phyloP scores from a whole-genome alignment of 495 filamentous ascomycete genomes.

The Penicillium taxi region DNA sequence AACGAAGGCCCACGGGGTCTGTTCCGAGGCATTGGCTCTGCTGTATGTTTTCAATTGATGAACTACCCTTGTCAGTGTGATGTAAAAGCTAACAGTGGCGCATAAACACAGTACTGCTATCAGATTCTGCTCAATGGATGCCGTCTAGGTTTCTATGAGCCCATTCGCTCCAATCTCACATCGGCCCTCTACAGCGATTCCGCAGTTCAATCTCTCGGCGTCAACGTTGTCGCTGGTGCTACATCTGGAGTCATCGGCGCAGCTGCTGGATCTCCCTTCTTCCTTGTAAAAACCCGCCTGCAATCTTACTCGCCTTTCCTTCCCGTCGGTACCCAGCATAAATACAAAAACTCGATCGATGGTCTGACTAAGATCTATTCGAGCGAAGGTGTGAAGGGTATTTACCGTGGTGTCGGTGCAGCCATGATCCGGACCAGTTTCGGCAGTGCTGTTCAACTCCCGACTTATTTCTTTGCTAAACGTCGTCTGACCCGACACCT shows the following conservation, averaged over 20 bases:
- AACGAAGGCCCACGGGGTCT: slow-evolving; percentile 86
- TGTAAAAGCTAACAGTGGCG: slow-evolving; percentile 2
- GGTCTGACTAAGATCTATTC: slow-evolving; percentile 71
- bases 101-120: slow-evolving; percentile 70
- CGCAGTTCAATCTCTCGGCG: slow-evolving; percentile 66
- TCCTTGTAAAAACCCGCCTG: slow-evolving; percentile 94
- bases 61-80: background rate
- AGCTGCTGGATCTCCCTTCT: slow-evolving; percentile 87
- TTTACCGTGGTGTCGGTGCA: slow-evolving; percentile 84
- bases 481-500: slow-evolving; percentile 68
- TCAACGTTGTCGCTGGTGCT: slow-evolving; percentile 91
- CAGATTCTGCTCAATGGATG: slow-evolving; percentile 95
- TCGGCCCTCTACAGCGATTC: slow-evolving; percentile 60
- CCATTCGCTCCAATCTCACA: slow-evolving; percentile 64
- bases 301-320: slow-evolving; percentile 93
- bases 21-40: slow-evolving; percentile 82
- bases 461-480: slow-evolving; percentile 98
- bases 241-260: slow-evolving; percentile 83
- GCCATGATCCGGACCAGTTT: slow-evolving; percentile 98
- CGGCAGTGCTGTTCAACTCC: slow-evolving; percentile 88
- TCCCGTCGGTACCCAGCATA: slow-evolving; percentile 92
- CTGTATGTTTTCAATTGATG: slow-evolving; percentile 42
- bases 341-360: slow-evolving; percentile 78
- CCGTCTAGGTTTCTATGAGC: slow-evolving; percentile 96
- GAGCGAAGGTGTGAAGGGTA: slow-evolving; percentile 66